Conservation (phyloP, 768 basidiomycete species). For the Suillus cothurnatus region DNA sequence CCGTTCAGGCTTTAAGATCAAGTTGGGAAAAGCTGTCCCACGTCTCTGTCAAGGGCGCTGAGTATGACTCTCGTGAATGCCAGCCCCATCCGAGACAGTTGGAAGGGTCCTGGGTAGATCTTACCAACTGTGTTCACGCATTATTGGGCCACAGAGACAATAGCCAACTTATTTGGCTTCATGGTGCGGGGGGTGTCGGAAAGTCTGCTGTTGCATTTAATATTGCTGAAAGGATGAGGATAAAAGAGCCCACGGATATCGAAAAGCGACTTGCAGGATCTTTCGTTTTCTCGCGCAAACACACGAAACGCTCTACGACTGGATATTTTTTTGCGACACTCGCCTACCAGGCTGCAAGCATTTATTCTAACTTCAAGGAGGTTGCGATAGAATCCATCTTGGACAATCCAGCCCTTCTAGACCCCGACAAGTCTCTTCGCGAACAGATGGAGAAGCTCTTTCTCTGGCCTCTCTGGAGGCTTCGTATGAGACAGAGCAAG, state of each 20-base stretch:
- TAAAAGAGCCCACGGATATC: not conserved
- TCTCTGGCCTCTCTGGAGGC: not conserved
- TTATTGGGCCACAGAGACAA: not conserved
- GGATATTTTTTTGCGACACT: not conserved
- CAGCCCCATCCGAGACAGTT: not conserved
- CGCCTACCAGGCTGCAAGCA: not conserved
- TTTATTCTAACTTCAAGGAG: rapidly evolving
- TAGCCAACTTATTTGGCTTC: not conserved
- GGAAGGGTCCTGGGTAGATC: not conserved
- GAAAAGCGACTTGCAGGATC: not conserved
- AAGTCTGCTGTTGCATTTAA: not conserved
- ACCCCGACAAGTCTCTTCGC: not conserved
- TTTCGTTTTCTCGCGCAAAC: not conserved
- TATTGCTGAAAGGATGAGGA: not conserved
- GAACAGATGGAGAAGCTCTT: not conserved
- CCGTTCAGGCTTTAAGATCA: no score
- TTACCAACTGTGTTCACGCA: not conserved
- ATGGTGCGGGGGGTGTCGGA: not conserved
- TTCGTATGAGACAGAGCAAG: no score
- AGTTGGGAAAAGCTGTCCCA: not conserved
- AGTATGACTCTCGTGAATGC: not conserved
- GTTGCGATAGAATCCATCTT: not conserved
- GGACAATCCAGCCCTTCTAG: not conserved
- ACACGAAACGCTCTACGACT: not conserved
- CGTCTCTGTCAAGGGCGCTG: not conserved